Base-by-base conservation (phyloP, 805 yeast species). In the Maudiozyma saulgeensis region DNA sequence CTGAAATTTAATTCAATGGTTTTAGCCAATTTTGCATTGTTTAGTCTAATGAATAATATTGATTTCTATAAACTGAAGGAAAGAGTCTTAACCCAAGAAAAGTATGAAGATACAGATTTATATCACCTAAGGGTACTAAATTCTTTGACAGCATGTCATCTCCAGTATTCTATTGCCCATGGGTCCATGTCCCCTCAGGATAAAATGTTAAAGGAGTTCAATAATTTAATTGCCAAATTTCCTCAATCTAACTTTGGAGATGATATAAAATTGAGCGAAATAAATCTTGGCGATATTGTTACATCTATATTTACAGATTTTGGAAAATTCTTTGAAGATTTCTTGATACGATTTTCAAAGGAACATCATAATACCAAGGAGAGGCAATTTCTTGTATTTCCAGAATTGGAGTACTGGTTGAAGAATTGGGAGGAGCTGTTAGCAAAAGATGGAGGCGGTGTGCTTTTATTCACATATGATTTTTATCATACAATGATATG, bases 41-140 rank as follows among this genome's bases (percentile, higher is more conserved):
- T 74, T 53, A 77, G 78, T 56, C 61, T 75, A 51, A 64, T 79
- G 49, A 58, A 73, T 21, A 68, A 79, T 6, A 62, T 78, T 4
- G 78, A 72, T 51, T 74, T 77, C 51, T 65, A 65, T 46, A 65
- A 63, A 37, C 72, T 79, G 6, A 61, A 65, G 39, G 61, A 68
- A 13, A 62, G 77, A 28, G 70, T 72, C n/a, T 25, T 61, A 31
- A 43, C 43, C 6, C 47, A 52, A 3, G 63, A 64, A 37, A 49
- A 53, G 15, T 70, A 55, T 48, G 58, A 59, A 18, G 59, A 65
- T 1, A 67, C 62, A 45, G 82, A 79, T 55, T 50, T 80, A 43
- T 80, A 73, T 59, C 80, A 78, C 56, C 56, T 79, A 51, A 63
- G 85, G 51, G 76, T 80, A 26, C 71, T 77, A 64, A 78, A 77